These are phyloP conservation scores for Cercospora zeae-maydis DNA, from an alignment of 2,329 filamentous ascomycete species.

Conservation along the genomic window DNA sequence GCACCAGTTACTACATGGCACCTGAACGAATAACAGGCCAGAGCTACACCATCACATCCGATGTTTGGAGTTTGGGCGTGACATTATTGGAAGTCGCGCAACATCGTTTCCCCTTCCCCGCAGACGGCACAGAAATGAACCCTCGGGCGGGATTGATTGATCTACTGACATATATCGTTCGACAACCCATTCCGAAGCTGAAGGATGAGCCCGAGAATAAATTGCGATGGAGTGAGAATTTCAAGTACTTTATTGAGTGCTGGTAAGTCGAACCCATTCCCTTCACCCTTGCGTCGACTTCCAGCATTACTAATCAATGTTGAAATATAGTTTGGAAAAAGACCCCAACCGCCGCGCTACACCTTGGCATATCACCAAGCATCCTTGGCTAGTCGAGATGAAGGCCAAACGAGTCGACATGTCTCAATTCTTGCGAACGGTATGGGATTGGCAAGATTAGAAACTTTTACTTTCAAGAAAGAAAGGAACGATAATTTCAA, in stretches of 20 bases:
- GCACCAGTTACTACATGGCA: constrained; percentile 99
- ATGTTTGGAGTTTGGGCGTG: constrained; percentile 96
- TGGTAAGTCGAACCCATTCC: constrained; percentile 63
- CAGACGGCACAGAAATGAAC: constrained; percentile 93
- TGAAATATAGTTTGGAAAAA: constrained; percentile 74
- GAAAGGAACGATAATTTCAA: neutral
- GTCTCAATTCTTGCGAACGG: constrained; percentile 85
- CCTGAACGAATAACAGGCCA: constrained; percentile 96
- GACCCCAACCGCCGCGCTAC: constrained; percentile 81
- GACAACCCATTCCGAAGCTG: constrained; percentile 88
- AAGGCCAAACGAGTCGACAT: constrained; percentile 95
- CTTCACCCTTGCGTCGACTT: neutral
- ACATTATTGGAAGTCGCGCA: constrained; percentile 98
- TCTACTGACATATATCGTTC: constrained; percentile 93
- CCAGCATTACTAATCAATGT: neutral
- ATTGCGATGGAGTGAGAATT: constrained; percentile 93
- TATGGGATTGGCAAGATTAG: constrained; percentile 91
- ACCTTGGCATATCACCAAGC: constrained; percentile 98
- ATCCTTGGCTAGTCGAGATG: constrained; percentile 99
- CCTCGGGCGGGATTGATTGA: constrained; percentile 90
- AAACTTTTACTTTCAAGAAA: neutral
- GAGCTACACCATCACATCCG: constrained; percentile 96
- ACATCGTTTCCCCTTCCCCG: constrained; percentile 96
- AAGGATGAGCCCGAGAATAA: constrained; percentile 78
- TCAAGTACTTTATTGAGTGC: constrained; percentile 99